Evolutionary conservation across 1,139 yeast species (phyloP).

Genomic region (Taiozyma sp.): DNA sequence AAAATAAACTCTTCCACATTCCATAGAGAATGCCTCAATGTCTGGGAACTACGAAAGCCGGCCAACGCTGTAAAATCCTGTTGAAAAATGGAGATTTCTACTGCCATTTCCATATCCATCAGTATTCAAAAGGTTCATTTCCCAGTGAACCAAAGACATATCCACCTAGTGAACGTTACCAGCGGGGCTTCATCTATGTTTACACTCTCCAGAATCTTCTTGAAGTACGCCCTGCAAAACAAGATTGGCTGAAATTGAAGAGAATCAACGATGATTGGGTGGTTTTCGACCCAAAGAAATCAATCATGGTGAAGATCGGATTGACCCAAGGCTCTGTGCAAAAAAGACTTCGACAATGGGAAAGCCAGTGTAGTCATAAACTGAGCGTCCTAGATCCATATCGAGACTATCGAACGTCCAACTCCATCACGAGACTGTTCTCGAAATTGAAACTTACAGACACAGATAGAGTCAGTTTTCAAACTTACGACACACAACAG

Average conservation of each 20-base stretch:
- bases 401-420: neutral
- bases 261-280: conserved; percentile 29
- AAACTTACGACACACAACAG: conserved; percentile 3
- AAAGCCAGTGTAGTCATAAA: conserved; percentile 46
- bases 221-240: conserved; percentile 23
- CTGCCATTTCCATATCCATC: neutral
- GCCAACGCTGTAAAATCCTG: conserved; percentile 24
- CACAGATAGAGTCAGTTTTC: neutral
- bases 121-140: neutral
- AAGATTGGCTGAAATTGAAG: conserved; percentile 27
- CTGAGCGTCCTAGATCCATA: conserved; percentile 34
- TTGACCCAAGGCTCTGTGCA: conserved; percentile 46
- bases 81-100: conserved; percentile 3
- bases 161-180: neutral
- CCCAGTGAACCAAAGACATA: neutral
- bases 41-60: conserved; percentile 23
- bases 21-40: conserved; percentile 9
- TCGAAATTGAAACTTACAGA: conserved; percentile 1
- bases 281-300: conserved; percentile 36
- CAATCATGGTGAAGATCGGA: conserved; percentile 50
- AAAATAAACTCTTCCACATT: no score
- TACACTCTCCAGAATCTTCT: conserved; percentile 45
- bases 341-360: conserved; percentile 49
- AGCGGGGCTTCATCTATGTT: conserved; percentile 45
- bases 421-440: neutral